Conservation (phyloP, 2,329 filamentous ascomycete species). For the Xylaria arbuscula region DNA sequence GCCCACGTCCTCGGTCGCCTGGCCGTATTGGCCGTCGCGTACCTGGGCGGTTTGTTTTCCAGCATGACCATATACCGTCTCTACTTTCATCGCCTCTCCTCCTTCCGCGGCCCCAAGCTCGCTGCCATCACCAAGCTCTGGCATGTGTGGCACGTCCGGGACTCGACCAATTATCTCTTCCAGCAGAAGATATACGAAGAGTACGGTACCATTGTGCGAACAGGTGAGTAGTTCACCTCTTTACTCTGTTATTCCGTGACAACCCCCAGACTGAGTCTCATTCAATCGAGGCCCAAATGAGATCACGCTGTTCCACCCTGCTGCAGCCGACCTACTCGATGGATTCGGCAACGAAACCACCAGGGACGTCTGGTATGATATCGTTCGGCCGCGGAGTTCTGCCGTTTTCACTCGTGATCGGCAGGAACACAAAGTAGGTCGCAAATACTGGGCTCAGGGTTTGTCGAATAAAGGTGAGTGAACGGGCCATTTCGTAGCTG, state of each 20-base stretch:
- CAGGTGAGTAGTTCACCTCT: constrained; percentile 27
- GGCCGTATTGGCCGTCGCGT: constrained; percentile 24
- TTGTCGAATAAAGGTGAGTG: constrained; percentile 38
- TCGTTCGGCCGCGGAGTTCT: constrained; percentile 37
- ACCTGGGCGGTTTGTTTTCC: constrained; percentile 36
- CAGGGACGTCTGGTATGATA: constrained; percentile 42
- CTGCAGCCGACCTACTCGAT: constrained; percentile 38
- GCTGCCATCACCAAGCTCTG: constrained; percentile 48
- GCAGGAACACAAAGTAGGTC: constrained; percentile 37
- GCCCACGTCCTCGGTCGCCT: constrained; percentile 11
- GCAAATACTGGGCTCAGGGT: constrained; percentile 37
- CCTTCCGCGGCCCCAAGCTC: constrained; percentile 49
- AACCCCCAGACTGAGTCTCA: constrained; percentile 15
- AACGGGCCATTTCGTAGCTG: neutral
- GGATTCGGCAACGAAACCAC: constrained; percentile 39
- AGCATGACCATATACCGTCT: constrained; percentile 50
- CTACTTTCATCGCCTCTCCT: constrained; percentile 49
- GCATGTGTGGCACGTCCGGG: constrained; percentile 40
- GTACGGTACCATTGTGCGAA: constrained; percentile 39
- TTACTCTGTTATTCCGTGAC: neutral
- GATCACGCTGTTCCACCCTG: constrained; percentile 37
- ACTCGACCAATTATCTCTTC: constrained; percentile 37
- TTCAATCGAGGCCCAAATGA: constrained; percentile 38
- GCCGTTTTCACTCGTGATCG: constrained; percentile 40
- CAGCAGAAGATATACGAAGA: constrained; percentile 34